phyloP scores from a whole-genome alignment of 148 eudicot genomes.

The Vaccinium vitisidaea region DNA sequence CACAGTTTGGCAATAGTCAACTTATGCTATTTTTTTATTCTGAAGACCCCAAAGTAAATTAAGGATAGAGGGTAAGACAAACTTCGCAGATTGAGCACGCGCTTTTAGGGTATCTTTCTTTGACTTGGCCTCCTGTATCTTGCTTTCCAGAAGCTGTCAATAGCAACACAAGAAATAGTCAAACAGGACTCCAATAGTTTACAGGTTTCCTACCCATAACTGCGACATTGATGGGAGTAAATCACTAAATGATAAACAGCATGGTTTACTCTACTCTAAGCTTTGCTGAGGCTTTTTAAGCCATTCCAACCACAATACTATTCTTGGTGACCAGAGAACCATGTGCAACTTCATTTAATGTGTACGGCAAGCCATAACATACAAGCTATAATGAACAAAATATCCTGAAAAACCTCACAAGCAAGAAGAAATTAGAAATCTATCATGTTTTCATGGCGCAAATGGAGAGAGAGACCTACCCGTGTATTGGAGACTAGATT shows the following conservation, averaged over 20 bases:
- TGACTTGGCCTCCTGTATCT: slow-evolving; percentile 92
- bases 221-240: background rate
- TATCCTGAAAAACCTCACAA: background rate
- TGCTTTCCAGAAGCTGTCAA: slow-evolving; percentile 88
- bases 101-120: slow-evolving; percentile 98
- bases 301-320: background rate
- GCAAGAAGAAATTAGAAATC: background rate
- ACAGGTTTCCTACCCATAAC: background rate
- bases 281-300: background rate
- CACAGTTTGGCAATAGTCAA: background rate
- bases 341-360: background rate
- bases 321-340: background rate
- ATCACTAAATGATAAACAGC: slow-evolving; percentile 1
- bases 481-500: slow-evolving; percentile 94
- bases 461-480: slow-evolving; percentile 43
- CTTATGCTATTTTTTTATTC: background rate
- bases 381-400: background rate
- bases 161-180: slow-evolving; percentile 14
- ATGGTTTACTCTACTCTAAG: background rate
- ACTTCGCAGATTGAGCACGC: slow-evolving; percentile 98
- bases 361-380: background rate
- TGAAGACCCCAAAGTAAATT: background rate
- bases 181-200: slow-evolving; percentile 3
- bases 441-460: background rate
- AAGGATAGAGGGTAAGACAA: slow-evolving; percentile 23